These are phyloP conservation scores for Vanrija pseudolonga DNA, from an alignment of 1,284 basidiomycete genomes.

Conservation along the genomic window DNA sequence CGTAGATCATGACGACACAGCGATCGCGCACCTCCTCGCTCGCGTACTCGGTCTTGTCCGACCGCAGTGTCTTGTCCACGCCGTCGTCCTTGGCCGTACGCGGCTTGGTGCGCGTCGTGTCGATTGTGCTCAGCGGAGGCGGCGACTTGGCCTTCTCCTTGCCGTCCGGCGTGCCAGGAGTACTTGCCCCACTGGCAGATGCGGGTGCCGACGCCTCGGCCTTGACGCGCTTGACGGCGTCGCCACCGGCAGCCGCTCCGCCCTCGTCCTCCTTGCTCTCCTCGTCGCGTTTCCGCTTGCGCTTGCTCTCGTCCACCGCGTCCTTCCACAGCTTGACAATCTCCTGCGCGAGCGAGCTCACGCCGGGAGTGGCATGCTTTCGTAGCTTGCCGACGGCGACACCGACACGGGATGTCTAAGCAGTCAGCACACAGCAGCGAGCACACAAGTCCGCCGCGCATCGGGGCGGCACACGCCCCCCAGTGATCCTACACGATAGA, in stretches of 20 bases:
- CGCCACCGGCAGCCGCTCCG: background rate
- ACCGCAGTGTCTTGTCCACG: conserved; percentile 49
- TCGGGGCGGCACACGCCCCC: background rate
- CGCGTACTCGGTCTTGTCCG: conserved; percentile 53
- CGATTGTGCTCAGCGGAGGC: conserved; percentile 48
- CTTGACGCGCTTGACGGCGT: background rate
- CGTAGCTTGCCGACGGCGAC: conserved; percentile 89
- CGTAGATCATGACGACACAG: conserved; percentile 86
- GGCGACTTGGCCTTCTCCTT: conserved; percentile 8
- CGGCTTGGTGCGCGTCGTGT: conserved; percentile 49
- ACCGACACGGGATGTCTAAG: conserved; percentile 70
- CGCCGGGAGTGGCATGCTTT: conserved; percentile 64
- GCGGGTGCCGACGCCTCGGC: background rate
- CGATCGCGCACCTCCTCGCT: conserved; percentile 66
- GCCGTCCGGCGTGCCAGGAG: background rate
- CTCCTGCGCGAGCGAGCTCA: conserved; percentile 83
- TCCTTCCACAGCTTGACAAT: conserved; percentile 89
- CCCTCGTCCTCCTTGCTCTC: conserved; percentile 2
- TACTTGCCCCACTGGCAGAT: no score
- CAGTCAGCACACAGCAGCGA: conserved; percentile 1
- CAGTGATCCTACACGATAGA: background rate
- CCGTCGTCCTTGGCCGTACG: conserved; percentile 69
- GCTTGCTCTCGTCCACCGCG: conserved; percentile 71
- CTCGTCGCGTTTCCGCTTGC: conserved; percentile 48
- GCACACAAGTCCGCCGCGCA: background rate